A percentile compares a stretch with the other conserved stretches of the same genome.
Evolutionary conservation across 768 basidiomycete species (phyloP).

Genomic region (Polyporus arcularius): DNA sequence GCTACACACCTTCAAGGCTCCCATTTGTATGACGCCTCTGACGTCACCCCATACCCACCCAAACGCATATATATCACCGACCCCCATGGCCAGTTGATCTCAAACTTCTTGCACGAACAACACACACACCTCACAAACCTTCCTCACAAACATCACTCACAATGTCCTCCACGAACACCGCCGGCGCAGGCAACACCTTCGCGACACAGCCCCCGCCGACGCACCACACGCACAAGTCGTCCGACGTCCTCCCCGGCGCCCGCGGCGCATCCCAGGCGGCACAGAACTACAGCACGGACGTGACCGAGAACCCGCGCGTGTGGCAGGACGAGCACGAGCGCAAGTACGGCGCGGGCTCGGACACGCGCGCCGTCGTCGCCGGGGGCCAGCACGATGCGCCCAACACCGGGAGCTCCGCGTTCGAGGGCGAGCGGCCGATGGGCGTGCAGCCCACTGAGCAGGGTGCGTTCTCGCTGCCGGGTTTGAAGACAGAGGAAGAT

Average conservation of each 20-base stretch:
- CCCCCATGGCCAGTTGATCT: no score
- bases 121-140: no score
- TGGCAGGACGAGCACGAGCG: slow-evolving; percentile 26
- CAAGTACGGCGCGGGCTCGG: slow-evolving; percentile 23
- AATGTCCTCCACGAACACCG: slow-evolving; percentile 9
- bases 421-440: slow-evolving; percentile 33
- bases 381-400: slow-evolving; percentile 16
- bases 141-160: background rate
- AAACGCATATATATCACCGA: background rate
- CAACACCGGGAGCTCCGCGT: background rate
- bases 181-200: slow-evolving; percentile 4
- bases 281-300: slow-evolving; percentile 41
- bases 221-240: slow-evolving; percentile 49
- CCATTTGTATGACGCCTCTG: slow-evolving; percentile 5
- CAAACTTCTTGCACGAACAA: no score
- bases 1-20: no score
- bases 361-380: slow-evolving; percentile 23
- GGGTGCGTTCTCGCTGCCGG: slow-evolving; percentile 24
- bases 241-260: slow-evolving; percentile 50
- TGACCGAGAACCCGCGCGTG: slow-evolving; percentile 35
- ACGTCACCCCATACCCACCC: background rate
- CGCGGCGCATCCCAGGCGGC: slow-evolving; percentile 28
- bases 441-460: slow-evolving; percentile 37
- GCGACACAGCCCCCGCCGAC: slow-evolving; percentile 30
- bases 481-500: background rate